Base-by-base conservation (phyloP, 495 filamentous ascomycete species). In the Glonium stellatum region DNA sequence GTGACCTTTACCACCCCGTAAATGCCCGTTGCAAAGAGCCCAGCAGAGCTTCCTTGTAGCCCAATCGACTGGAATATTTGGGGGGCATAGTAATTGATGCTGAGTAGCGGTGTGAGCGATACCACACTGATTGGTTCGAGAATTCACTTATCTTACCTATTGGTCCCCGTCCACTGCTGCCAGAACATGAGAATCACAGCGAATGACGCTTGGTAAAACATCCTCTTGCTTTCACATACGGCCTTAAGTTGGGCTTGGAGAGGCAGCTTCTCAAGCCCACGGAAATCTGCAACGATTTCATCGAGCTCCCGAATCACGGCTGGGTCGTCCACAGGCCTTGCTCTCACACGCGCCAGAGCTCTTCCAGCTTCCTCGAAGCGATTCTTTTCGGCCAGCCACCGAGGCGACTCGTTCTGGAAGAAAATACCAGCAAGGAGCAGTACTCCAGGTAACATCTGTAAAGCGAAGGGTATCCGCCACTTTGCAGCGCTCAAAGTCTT, bases 361-460 rank as follows among this genome's bases (percentile, higher is more conserved):
- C 76, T 73, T 55, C 84, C 72, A 11, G 82, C 85, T 49, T 83
- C 58, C 23, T 81, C 71, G 5, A 82, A 76, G 21, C 72, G 71
- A 39, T 79, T 79, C 65, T 83, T 81, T 39, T 77, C 71, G 34
- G 86, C 72, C 9, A 87, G 79, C 84, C 84, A 88, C 57, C 84
- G 72, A 0, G 85, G 85, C 1, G 80, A 83, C 69, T 88, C 84
- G 15, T 76, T 79, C 54, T 86, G 74, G 63, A 74, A 81, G 25
- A 82, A 69, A 52, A 74, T 68, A 0, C 80, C 76, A 31, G 76
- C 25, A 19, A 79, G 66, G 18, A 85, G 65, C 10, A 84, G 62
- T 9, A 76, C 77, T 10, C 75, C 78, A 3, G 81, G 81, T 51
- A 83, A 78, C 34, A 84, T 74, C 60, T 85, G 82, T 27, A 85